phyloP scores from a whole-genome alignment of 495 filamentous ascomycete species.

The Aspergillus ellipticus region DNA sequence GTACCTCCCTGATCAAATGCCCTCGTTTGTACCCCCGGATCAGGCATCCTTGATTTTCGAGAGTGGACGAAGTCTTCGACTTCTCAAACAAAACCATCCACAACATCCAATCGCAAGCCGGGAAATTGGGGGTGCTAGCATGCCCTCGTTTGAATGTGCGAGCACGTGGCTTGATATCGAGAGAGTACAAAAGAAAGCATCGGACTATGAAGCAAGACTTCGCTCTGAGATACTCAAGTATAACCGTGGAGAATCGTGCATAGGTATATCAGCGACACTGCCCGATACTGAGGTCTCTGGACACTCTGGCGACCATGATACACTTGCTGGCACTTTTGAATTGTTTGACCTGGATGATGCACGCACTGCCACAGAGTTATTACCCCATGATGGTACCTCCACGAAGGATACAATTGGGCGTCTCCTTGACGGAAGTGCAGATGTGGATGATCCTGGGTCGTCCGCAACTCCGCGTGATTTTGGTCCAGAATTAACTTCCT shows the following conservation, averaged over 20 bases:
- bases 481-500: slow-evolving; percentile 66
- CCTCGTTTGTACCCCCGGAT: slow-evolving; percentile 62
- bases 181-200: slow-evolving; percentile 54
- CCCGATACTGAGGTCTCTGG: background rate
- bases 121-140: slow-evolving; percentile 37
- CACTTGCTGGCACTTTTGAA: slow-evolving; percentile 27
- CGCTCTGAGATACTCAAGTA: slow-evolving; percentile 41
- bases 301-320: slow-evolving; percentile 7
- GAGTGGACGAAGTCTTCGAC: slow-evolving; percentile 69
- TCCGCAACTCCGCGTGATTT: slow-evolving; percentile 32
- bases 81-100: slow-evolving; percentile 70
- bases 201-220: slow-evolving; percentile 56
- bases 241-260: slow-evolving; percentile 17
- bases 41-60: slow-evolving; percentile 68
- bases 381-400: slow-evolving; percentile 22
- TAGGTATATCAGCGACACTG: background rate
- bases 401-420: slow-evolving; percentile 28
- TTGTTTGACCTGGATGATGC: slow-evolving; percentile 39
- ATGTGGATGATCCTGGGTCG: background rate
- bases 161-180: slow-evolving; percentile 76
- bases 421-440: slow-evolving; percentile 20
- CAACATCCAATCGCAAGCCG: slow-evolving; percentile 67
- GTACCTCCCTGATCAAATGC: slow-evolving; percentile 58
- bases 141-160: slow-evolving; percentile 64
- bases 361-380: slow-evolving; percentile 20